Evolutionary conservation across 345 rosid genomes (phyloP).

Genomic region (Populus nigra): DNA sequence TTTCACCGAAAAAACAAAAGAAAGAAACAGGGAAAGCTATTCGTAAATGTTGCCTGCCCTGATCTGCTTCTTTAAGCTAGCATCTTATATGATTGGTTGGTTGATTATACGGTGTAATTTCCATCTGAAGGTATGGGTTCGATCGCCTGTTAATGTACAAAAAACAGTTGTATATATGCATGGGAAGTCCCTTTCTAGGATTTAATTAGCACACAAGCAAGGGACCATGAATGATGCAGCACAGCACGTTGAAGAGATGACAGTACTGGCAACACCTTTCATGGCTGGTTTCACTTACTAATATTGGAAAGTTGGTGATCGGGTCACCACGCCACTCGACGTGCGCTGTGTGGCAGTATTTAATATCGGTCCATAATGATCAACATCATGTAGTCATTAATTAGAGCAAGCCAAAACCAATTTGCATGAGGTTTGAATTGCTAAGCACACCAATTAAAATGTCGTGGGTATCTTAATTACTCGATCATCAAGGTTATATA

Average conservation of each 20-base stretch:
- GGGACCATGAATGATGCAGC: neutral
- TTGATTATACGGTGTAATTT: too few species aligned
- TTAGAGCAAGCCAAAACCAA: neutral
- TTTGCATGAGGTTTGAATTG: neutral
- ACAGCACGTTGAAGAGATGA: neutral
- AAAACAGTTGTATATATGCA: neutral
- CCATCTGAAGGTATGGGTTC: neutral
- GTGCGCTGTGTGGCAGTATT: neutral
- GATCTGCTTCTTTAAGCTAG: too few species aligned
- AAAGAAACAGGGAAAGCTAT: too few species aligned
- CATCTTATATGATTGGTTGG: too few species aligned
- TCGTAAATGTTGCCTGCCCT: too few species aligned
- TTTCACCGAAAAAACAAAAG: too few species aligned
- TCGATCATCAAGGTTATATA: too few species aligned
- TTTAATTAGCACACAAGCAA: neutral
- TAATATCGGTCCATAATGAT: neutral
- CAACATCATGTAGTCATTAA: neutral
- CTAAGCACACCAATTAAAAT: neutral
- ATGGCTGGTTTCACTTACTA: neutral
- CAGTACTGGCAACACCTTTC: neutral
- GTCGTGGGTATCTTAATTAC: too few species aligned
- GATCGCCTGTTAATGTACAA: neutral
- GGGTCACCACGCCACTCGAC: too few species aligned
- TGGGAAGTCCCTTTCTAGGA: neutral
- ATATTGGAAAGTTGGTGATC: neutral